Conservation (phyloP, 2,329 filamentous ascomycete species). For the Aspergillus hortae region DNA sequence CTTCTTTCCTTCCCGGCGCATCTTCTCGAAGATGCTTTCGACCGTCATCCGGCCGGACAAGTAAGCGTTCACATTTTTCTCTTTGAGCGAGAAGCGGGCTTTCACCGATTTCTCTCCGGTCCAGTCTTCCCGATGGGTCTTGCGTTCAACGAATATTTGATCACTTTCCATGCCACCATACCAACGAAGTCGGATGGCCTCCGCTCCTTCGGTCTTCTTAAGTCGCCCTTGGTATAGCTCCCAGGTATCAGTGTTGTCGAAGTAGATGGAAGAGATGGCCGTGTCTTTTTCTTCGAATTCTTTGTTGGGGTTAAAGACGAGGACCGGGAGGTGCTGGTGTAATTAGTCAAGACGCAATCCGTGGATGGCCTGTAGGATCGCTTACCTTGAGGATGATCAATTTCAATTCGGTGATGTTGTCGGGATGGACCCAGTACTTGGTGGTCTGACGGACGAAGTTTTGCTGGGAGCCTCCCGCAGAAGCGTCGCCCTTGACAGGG, state of each 20-base stretch:
- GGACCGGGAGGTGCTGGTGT: conserved; percentile 74
- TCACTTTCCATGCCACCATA: conserved; percentile 96
- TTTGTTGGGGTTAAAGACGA: conserved; percentile 96
- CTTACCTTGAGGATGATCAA: conserved; percentile 86
- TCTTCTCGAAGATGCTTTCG: conserved; percentile 90
- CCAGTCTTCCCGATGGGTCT: conserved; percentile 98
- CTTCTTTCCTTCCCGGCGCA: conserved; percentile 92
- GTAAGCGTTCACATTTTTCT: conserved; percentile 95
- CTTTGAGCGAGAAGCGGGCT: conserved; percentile 89
- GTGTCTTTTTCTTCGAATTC: conserved; percentile 88
- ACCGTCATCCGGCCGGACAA: conserved; percentile 80
- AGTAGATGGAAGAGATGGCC: conserved; percentile 98
- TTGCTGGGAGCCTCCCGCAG: conserved; percentile 86
- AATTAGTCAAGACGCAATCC: neutral
- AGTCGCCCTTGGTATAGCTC: conserved; percentile 89
- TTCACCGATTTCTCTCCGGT: conserved; percentile 99
- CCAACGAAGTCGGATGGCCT: conserved; percentile 94
- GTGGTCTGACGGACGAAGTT: conserved; percentile 97
- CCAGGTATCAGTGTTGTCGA: conserved; percentile 91
- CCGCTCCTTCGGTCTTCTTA: conserved; percentile 96
- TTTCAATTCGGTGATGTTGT: conserved; percentile 97
- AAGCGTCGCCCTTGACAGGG: conserved; percentile 84
- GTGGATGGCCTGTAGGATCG: neutral
- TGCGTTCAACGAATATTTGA: conserved; percentile 94
- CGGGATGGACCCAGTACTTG: conserved; percentile 98